These are phyloP conservation scores for Flaveria linearis DNA, from an alignment of 129 eudicot genomes.

Conservation along the genomic window DNA sequence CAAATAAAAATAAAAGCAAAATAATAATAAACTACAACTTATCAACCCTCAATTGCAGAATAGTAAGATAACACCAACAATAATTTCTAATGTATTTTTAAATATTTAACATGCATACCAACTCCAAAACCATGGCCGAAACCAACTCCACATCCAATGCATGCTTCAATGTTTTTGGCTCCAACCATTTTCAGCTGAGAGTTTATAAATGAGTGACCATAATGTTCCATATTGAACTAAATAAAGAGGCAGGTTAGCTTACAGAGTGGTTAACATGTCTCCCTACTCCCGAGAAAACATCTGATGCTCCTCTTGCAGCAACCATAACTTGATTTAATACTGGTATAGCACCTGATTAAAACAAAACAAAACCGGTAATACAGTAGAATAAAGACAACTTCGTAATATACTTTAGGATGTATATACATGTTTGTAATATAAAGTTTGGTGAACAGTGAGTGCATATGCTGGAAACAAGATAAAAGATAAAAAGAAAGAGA, in stretches of 20 bases:
- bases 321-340: slow-evolving; percentile 66
- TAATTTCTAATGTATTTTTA: background rate
- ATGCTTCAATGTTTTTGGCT: slow-evolving; percentile 74
- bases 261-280: slow-evolving; percentile 75
- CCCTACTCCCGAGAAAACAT: slow-evolving; percentile 75
- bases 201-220: background rate
- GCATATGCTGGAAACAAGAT: slow-evolving; percentile 1
- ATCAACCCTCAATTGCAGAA: background rate
- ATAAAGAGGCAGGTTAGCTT: slow-evolving; percentile 34
- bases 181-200: slow-evolving; percentile 75
- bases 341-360: slow-evolving; percentile 72
- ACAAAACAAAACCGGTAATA: background rate
- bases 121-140: slow-evolving; percentile 96
- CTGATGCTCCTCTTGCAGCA: slow-evolving; percentile 93
- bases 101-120: slow-evolving; percentile 52
- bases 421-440: background rate
- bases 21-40: background rate
- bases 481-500: background rate
- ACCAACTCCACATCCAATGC: slow-evolving; percentile 91
- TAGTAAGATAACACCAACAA: background rate
- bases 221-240: background rate
- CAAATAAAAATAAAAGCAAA: background rate
- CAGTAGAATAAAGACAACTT: background rate
- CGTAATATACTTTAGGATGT: background rate
- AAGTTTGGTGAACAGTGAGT: background rate